Percentiles rank a stretch among this genome's conserved stretches.
Evolutionary conservation across 78 protist genomes (phyloP).

Genomic region (Dictyostelium firmibasis): DNA sequence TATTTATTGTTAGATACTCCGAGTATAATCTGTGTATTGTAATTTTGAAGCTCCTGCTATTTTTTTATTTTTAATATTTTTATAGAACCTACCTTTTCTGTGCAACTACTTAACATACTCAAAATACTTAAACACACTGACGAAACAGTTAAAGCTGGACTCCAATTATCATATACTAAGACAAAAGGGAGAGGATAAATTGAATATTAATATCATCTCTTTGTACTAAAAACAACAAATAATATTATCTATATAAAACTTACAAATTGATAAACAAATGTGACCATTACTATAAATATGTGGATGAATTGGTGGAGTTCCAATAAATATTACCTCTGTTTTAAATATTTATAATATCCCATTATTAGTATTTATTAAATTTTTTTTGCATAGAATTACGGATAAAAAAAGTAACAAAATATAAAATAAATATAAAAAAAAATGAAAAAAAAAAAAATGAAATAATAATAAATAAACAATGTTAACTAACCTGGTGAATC

Average conservation of each 20-base stretch:
- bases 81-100: slow-evolving; percentile 34
- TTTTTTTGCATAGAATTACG: no score
- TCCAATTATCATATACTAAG: slow-evolving; percentile 85
- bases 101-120: slow-evolving; percentile 82
- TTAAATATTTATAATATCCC: background rate
- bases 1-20: no score
- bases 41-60: background rate
- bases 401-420: no score
- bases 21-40: background rate
- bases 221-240: no score
- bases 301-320: slow-evolving; percentile 79
- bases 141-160: slow-evolving; percentile 85
- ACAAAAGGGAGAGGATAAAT: background rate
- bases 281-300: slow-evolving; percentile 90
- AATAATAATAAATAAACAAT: background rate
- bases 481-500: slow-evolving; percentile 67
- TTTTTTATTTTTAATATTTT: background rate
- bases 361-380: no score
- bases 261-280: slow-evolving; percentile 86
- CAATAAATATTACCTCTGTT: slow-evolving; percentile 81
- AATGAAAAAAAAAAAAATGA: no score
- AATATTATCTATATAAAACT: background rate
- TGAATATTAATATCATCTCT: no score
- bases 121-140: slow-evolving; percentile 79
- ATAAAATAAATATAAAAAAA: no score